Evolutionary conservation across 306 rosid species (phyloP), one percentile per base, ranked within the genome.

Genomic region (Medicago lupulina): DNA sequence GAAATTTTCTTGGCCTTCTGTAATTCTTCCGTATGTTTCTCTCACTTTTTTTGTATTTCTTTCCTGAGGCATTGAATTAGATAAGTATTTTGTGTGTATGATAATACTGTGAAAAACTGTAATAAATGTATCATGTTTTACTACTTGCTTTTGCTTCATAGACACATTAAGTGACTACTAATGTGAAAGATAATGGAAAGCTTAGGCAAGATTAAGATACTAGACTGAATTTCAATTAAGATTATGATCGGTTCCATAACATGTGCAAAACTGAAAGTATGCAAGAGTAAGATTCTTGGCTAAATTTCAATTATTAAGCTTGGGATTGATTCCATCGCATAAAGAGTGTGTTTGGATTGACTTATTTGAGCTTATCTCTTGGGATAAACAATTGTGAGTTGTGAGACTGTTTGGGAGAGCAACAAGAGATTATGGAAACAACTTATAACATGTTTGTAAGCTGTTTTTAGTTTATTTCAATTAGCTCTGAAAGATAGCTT

Each of bases 1-100:
- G 71, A 74, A 90, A 6, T 92, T 85, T 73, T 84, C 96, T 57
- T 92, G 91, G 98, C 25, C 73, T 73, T 92, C 96, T 74, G 93
- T 87, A 7, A 84, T 95, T 76, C 46, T 92, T 54, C 98, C 98
- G 98, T 95, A 85, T 36, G 97, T 86, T 77, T 83, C 65, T 76
- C 10, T 16, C 49, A n/a, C 68, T 28, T 25, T 25, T 25, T 2
- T 61, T 43, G 25, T 44, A 18, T 16, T 79, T 70, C 44, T 16
- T 4, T 50, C 47, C 14, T 53, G 8, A 18, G 57, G 19, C 21
- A 7, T 41, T 41, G 51, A 68, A 40, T 72, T 18, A 41, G 34
- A 58, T 39, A 46, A 25, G 2, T 25, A 3, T 25, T 25, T 25
- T 25, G 28, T 25, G 28, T 25, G 34, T 18, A n/a, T 0, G 2